Evolutionary conservation across 176 grass and related monocot species (phyloP).

Genomic region (Musa beccarii): DNA sequence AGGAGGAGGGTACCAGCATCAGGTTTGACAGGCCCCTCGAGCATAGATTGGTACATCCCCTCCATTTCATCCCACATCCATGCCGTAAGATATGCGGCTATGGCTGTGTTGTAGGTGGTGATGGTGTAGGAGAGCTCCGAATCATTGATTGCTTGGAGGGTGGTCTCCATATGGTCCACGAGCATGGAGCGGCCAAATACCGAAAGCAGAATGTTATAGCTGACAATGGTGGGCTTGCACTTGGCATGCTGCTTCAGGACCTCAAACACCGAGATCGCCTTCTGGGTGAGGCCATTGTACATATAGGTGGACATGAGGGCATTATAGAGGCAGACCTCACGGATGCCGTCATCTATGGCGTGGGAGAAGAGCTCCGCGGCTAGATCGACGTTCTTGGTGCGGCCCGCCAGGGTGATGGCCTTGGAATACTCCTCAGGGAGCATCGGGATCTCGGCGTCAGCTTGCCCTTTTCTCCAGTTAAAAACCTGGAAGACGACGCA

Average conservation of each 20-base stretch:
- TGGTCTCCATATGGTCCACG: conserved; percentile 70
- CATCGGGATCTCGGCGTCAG: conserved; percentile 26
- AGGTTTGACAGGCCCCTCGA: conserved; percentile 38
- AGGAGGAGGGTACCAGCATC: conserved; percentile 58
- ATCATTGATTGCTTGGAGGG: conserved; percentile 41
- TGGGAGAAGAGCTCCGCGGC: conserved; percentile 47
- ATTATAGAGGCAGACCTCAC: conserved; percentile 58
- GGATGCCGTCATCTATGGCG: conserved; percentile 24
- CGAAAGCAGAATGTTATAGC: conserved; percentile 74
- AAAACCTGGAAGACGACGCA: conserved; percentile 43
- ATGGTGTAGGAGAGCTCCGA: conserved; percentile 39
- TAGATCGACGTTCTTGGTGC: conserved; percentile 28
- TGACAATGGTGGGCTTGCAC: conserved; percentile 54
- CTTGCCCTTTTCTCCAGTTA: conserved; percentile 27
- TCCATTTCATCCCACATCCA: conserved; percentile 93
- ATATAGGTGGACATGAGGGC: conserved; percentile 81
- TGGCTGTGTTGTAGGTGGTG: conserved; percentile 61
- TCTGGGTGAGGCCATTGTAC: conserved; percentile 48
- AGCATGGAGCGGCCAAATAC: conserved; percentile 63
- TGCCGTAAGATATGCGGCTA: conserved; percentile 60
- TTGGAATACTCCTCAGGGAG: conserved; percentile 53
- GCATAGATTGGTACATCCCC: conserved; percentile 38
- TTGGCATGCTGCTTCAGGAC: conserved; percentile 32
- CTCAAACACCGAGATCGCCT: conserved; percentile 38
- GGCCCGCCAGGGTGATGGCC: conserved; percentile 63